Evolutionary conservation across 2,329 filamentous ascomycete genomes (phyloP), one percentile per base, ranked within the genome.

Genomic region (Trichoderma endophyticum): DNA sequence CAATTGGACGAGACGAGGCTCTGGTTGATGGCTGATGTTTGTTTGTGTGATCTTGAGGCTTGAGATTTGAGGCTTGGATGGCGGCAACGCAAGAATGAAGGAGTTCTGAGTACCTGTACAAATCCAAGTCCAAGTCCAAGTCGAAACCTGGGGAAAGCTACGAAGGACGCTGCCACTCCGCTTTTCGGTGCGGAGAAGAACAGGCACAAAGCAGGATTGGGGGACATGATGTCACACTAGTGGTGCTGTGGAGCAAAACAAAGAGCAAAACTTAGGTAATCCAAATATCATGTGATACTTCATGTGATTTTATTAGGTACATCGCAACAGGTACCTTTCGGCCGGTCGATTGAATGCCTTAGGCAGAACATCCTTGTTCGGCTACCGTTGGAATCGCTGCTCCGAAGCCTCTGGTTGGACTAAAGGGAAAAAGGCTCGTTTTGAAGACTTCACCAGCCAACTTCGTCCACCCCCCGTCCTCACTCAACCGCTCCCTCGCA

Each of bases 371-470:
- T 11, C 51, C 56, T 28, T 72, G 72, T 78, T 77, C 80, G 80
- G 80, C 78, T 79, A 78, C 79, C 59, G 36, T 76, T 80, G 77
- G 79, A 81, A 76, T 77, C 79, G 54, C 63, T 76, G 80, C 79
- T 77, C 73, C 73, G 70, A 73, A 79, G 77, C 76, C 75, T 78
- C 77, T 76, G 70, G 69, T 73, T 73, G 73, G 75, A 74, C 72
- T 66, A 62, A 65, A 73, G 77, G 77, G 79, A 82, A 82, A 83
- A 83, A 82, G 79, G 80, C 81, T 83, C 81, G 80, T 81, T 78
- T 76, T 77, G 75, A 78, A 79, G 75, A 78, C 79, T 79, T 78
- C 77, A 78, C 76, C 75, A 76, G 73, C 74, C 74, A 76, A 78
- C 78, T 74, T 76, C 57, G 28, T 74, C 76, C 77, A 75, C 39